phyloP scores from a whole-genome alignment of 2,329 filamentous ascomycete species.

The Colletotrichum liaoningense region DNA sequence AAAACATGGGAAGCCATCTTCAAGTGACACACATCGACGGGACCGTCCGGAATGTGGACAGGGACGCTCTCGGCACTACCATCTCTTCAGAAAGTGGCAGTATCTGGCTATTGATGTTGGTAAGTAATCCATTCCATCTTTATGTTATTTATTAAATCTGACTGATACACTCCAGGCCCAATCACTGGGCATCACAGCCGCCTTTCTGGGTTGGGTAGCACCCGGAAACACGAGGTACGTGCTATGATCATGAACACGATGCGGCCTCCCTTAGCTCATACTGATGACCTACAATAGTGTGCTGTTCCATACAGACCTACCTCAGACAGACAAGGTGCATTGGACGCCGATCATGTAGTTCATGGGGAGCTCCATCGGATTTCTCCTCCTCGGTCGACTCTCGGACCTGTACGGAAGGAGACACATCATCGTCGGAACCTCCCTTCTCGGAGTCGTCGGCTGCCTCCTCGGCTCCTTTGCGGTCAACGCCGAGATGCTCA shows the following conservation, averaged over 20 bases:
- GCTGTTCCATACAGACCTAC: conserved; percentile 45
- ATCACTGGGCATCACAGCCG: conserved; percentile 19
- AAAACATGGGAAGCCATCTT: not conserved
- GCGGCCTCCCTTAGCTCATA: not conserved
- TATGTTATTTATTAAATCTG: not conserved
- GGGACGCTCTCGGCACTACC: not conserved
- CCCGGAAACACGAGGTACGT: conserved; percentile 49
- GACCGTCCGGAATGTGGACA: not conserved
- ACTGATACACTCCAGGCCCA: not conserved
- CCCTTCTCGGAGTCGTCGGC: conserved; percentile 48
- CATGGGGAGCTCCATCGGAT: conserved; percentile 51
- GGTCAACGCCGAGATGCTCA: conserved; percentile 48
- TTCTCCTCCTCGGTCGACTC: conserved; percentile 36
- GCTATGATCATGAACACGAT: not conserved
- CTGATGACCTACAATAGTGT: conserved; percentile 39
- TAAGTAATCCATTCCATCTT: not conserved
- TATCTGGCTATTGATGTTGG: not conserved
- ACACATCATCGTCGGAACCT: conserved; percentile 36
- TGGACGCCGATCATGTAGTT: conserved; percentile 51
- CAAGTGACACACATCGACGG: not conserved
- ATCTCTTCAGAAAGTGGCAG: not conserved
- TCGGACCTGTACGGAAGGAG: conserved; percentile 28
- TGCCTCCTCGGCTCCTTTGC: conserved; percentile 50
- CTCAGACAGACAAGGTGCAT: conserved; percentile 44
- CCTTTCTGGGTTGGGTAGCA: conserved; percentile 49